Conservation (phyloP, 78 protist genomes). For the Goniomonas avonlea region DNA sequence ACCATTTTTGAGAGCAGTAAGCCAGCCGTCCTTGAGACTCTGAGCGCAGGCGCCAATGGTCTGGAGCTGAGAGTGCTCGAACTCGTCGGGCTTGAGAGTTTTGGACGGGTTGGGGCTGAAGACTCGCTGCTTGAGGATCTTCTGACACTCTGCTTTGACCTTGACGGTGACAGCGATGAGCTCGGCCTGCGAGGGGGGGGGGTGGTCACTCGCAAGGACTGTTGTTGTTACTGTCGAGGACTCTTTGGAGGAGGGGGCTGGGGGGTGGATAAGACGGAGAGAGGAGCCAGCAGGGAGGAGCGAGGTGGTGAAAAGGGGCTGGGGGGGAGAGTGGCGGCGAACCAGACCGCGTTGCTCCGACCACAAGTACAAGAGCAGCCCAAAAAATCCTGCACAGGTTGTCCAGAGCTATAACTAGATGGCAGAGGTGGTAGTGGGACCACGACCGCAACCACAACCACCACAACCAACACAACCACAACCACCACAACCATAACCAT, state of each 20-base stretch:
- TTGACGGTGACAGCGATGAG: conserved; percentile 25
- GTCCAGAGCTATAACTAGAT: too few relatives aligned
- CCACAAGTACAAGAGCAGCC: too few relatives aligned
- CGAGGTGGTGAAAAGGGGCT: neutral
- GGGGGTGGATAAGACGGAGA: neutral
- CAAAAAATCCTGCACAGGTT: too few relatives aligned
- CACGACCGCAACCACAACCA: too few relatives aligned
- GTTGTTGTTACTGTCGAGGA: too few relatives aligned
- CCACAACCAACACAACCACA: too few relatives aligned
- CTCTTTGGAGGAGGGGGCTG: too few relatives aligned
- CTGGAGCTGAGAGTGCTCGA: conserved; percentile 36
- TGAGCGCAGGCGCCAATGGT: neutral
- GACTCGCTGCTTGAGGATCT: conserved; percentile 4
- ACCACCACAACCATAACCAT: too few relatives aligned
- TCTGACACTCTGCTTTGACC: conserved; percentile 43
- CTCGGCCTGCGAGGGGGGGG: too few relatives aligned
- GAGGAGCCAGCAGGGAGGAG: neutral
- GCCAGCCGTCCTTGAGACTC: conserved; percentile 31
- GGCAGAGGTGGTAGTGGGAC: too few relatives aligned
- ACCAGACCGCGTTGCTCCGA: neutral
- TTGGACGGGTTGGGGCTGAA: conserved; percentile 27
- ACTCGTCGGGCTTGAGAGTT: conserved; percentile 44
- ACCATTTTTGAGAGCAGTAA: conserved; percentile 3
- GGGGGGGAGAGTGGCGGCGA: neutral
- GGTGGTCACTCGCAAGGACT: too few relatives aligned